A percentile compares a stretch with the other conserved stretches of the same genome.
Conservation (phyloP, 2,329 filamentous ascomycete species). For the Aphanoascus verrucosus region DNA sequence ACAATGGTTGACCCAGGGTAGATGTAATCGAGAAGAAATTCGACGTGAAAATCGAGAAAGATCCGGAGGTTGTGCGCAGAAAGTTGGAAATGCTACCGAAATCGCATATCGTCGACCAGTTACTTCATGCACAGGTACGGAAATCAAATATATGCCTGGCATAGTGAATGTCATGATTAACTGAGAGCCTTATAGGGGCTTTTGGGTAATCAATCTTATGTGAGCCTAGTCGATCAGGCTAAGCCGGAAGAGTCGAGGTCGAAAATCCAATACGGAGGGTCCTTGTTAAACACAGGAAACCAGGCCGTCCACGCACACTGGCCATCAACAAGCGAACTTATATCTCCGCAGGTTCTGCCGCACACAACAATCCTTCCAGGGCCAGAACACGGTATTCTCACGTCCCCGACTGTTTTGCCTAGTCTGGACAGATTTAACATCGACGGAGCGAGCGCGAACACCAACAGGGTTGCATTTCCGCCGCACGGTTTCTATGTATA, state of each 20-base stretch:
- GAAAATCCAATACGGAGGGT: neutral
- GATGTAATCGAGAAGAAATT: conserved; percentile 17
- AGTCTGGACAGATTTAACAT: neutral
- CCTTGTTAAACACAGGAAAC: neutral
- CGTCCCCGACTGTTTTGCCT: neutral
- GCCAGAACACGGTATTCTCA: neutral
- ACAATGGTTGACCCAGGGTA: conserved; percentile 5
- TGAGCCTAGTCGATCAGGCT: neutral
- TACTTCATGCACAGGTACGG: conserved; percentile 17
- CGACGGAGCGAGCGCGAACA: neutral
- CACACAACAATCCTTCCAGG: neutral
- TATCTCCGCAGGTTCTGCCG: neutral
- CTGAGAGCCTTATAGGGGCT: conserved; percentile 1
- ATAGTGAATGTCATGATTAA: neutral
- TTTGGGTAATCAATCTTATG: neutral
- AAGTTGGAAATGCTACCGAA: conserved; percentile 16
- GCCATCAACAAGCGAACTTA: neutral
- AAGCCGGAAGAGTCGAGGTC: neutral
- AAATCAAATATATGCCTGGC: neutral
- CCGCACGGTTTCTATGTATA: neutral
- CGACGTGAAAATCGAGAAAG: conserved; percentile 12
- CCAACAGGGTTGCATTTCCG: neutral
- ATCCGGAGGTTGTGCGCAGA: conserved; percentile 17
- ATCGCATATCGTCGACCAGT: conserved; percentile 17
- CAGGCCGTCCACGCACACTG: neutral